Evolutionary conservation across 2,329 filamentous ascomycete genomes (phyloP), one percentile per base, ranked within the genome.

Genomic region (Monosporascus sp.): DNA sequence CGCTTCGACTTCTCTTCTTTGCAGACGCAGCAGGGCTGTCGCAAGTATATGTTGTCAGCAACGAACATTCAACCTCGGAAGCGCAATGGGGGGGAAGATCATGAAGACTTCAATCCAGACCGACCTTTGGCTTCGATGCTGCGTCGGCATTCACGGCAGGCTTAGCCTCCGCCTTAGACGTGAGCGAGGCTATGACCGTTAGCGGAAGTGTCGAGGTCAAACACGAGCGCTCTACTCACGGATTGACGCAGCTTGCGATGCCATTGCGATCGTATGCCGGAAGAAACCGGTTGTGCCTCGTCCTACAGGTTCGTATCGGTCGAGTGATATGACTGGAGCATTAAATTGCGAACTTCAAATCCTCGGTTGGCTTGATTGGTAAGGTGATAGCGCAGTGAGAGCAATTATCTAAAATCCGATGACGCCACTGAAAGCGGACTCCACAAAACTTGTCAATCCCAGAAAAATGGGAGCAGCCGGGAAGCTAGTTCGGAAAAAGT

Each of bases 11-110:
- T 99, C 73, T 99, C 91, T 45, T 94, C 85, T 70, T 92, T 97
- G 84, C 94, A 99, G 31, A 97, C 94, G 70, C 94, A 97, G 82
- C 94, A 97, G 44, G 93, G 93, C 91, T 97, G 66, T 55, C 22
- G 3, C 15, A 9, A 4, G 46, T 14, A 26, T 26, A 26, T 26
- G 26, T 26, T 7, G 26, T 26, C 26, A 26, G 26, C 26, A 26
- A 26, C 26, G 26, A 26, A 26, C 26, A 26, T 26, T 26, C 26
- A 26, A 26, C 26, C 26, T 26, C 26, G 6, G 26, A 26, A 26
- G 26, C 26, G 26, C 6, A 26, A 26, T 26, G 26, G 26, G 26
- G 26, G 26, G 26, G 26, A 26, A 26, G 26, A 7, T 7, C 26
- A 7, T 26, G 26, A 26, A 26, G 2, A 26, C 5, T 26, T 26